Evolutionary conservation across 345 rosid genomes (phyloP).

Genomic region (Pistacia atlantica): DNA sequence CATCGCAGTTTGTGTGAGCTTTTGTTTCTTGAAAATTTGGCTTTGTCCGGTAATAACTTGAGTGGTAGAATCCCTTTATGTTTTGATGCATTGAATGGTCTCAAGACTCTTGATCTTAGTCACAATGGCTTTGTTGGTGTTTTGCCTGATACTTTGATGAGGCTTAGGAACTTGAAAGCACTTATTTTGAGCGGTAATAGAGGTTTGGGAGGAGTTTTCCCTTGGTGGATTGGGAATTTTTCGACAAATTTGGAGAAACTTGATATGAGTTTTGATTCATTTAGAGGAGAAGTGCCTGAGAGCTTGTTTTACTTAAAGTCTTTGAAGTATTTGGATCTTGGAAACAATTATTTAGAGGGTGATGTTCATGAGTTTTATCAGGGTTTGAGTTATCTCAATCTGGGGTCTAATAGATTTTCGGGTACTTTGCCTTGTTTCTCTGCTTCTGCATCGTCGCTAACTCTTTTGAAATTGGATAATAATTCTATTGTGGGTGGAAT

Average conservation of each 20-base stretch:
- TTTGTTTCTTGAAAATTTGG: constrained; percentile 49
- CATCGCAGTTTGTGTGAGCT: constrained; percentile 65
- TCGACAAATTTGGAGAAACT: constrained; percentile 58
- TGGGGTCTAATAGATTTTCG: constrained; percentile 65
- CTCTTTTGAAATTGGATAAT: constrained; percentile 55
- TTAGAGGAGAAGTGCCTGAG: constrained; percentile 64
- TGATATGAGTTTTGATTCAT: constrained; percentile 72
- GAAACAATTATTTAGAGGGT: constrained; percentile 62
- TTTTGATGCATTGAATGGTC: constrained; percentile 53
- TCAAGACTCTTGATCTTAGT: constrained; percentile 70
- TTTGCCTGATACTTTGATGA: constrained; percentile 49
- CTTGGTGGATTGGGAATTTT: constrained; percentile 70
- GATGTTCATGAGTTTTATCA: constrained; percentile 63
- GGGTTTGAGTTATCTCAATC: constrained; percentile 60
- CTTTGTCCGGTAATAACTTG: constrained; percentile 59
- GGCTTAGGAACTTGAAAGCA: constrained; percentile 57
- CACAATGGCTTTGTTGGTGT: constrained; percentile 56
- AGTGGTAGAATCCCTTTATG: constrained; percentile 67
- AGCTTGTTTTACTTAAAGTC: constrained; percentile 54
- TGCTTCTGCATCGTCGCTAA: constrained; percentile 54
- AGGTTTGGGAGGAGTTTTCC: constrained; percentile 58
- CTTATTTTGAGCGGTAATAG: constrained; percentile 57
- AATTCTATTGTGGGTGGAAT: constrained; percentile 83
- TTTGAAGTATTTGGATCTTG: constrained; percentile 64
- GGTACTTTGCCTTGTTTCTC: constrained; percentile 91